A percentile compares a stretch with the other conserved stretches of the same genome.
Evolutionary conservation across 1,284 basidiomycete genomes (phyloP).

Genomic region (Ganoderma multipileum): DNA sequence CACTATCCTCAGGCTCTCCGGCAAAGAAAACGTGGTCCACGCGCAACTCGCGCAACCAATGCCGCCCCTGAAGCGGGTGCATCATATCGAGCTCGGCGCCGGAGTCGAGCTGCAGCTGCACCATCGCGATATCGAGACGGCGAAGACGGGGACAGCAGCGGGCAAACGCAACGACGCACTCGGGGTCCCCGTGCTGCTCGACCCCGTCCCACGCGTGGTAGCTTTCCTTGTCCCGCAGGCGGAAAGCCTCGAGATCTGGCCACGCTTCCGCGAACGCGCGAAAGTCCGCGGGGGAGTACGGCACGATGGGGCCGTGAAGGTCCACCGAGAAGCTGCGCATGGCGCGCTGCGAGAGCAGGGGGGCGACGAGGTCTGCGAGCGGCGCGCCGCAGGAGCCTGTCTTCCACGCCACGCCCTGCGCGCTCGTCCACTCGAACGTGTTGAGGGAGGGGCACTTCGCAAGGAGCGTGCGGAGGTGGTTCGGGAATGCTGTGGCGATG

Average conservation of each 20-base stretch:
- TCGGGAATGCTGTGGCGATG: neutral
- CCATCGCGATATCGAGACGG: too few relatives aligned
- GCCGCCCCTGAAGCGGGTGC: too few relatives aligned
- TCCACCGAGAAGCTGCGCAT: neutral
- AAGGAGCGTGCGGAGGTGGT: neutral
- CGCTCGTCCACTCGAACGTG: neutral
- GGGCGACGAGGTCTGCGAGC: neutral
- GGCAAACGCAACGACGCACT: too few relatives aligned
- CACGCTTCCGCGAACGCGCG: neutral
- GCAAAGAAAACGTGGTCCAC: neutral
- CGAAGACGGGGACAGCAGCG: too few relatives aligned
- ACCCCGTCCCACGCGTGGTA: too few relatives aligned
- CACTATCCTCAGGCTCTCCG: too few relatives aligned
- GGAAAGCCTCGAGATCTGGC: neutral
- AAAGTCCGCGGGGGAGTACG: neutral
- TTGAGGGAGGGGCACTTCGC: neutral
- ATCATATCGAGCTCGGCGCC: neutral
- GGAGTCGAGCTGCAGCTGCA: too few relatives aligned
- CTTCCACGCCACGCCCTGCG: neutral
- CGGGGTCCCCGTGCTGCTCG: too few relatives aligned
- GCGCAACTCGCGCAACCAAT: neutral
- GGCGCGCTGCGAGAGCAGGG: neutral
- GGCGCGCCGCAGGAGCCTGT: neutral
- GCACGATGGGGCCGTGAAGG: neutral
- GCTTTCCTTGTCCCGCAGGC: too few relatives aligned